Evolutionary conservation across 345 rosid genomes (phyloP).

Genomic region (Hibiscus mutabilis): DNA sequence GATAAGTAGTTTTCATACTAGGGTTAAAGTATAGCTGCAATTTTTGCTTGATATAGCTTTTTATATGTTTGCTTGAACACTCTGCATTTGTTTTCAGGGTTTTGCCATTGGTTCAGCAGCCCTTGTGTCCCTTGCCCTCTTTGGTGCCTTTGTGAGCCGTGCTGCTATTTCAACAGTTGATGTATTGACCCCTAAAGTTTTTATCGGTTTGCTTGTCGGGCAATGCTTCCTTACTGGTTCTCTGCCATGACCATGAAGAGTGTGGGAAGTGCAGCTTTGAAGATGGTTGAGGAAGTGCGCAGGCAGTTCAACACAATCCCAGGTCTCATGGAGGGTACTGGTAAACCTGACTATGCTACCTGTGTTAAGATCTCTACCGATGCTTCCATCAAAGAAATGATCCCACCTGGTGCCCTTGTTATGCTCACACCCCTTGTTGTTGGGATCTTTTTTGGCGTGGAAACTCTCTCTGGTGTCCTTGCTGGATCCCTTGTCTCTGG

Average conservation of each 20-base stretch:
- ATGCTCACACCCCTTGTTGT: slow-evolving; percentile 92
- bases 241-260: slow-evolving; percentile 99
- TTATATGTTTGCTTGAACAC: too few relatives aligned
- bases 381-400: background rate
- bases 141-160: slow-evolving; percentile 93
- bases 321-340: background rate
- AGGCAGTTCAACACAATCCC: slow-evolving; percentile 82
- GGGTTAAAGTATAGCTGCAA: too few relatives aligned
- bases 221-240: slow-evolving; percentile 99
- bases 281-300: slow-evolving; percentile 97
- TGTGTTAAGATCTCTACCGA: background rate
- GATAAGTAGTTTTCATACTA: too few relatives aligned
- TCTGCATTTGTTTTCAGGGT: slow-evolving; percentile 29
- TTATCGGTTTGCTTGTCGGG: slow-evolving; percentile 87
- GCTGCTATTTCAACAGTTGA: slow-evolving; percentile 74
- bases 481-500: slow-evolving; percentile 95
- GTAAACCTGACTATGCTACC: background rate
- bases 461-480: slow-evolving; percentile 84
- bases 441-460: slow-evolving; percentile 77
- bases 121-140: slow-evolving; percentile 77
- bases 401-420: slow-evolving; percentile 67
- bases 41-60: too few relatives aligned
- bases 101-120: slow-evolving; percentile 79
- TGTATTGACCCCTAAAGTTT: slow-evolving; percentile 88
- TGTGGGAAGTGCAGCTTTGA: slow-evolving; percentile 90